Evolutionary conservation across 257 asterid genomes (phyloP).

Genomic region (Paulownia fortunei): DNA sequence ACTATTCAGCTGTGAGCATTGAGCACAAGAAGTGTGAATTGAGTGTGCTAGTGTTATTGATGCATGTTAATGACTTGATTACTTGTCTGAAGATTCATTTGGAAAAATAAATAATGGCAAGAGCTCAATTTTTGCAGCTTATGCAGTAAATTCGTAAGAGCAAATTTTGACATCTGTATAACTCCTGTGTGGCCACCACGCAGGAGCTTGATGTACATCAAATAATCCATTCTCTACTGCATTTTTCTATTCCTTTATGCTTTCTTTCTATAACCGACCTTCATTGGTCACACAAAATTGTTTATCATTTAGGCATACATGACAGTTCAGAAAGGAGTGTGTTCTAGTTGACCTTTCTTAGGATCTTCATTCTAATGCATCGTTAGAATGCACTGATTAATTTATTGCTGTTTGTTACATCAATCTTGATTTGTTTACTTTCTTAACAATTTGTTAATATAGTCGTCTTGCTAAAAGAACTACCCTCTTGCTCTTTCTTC

Average conservation of each 20-base stretch:
- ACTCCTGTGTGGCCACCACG: neutral
- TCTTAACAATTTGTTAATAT: neutral
- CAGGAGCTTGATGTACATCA: conserved; percentile 14
- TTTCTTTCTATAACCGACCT: conserved; percentile 17
- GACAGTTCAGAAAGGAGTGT: neutral
- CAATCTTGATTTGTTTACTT: conserved; percentile 3
- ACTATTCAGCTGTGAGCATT: conserved; percentile 7
- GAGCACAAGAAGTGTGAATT: neutral
- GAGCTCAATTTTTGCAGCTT: neutral
- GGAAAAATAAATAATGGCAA: conserved; percentile 7
- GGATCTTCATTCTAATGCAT: neutral
- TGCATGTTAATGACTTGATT: neutral
- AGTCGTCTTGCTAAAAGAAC: conserved; percentile 12
- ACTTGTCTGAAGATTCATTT: neutral
- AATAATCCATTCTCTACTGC: neutral
- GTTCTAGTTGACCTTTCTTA: neutral
- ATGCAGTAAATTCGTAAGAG: neutral
- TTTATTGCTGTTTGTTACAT: neutral
- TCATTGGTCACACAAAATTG: neutral
- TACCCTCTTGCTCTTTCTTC: neutral
- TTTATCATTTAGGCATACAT: conserved; percentile 5
- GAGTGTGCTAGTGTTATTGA: neutral
- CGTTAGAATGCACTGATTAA: neutral
- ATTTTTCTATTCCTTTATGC: conserved; percentile 9
- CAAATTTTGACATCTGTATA: neutral